Conservation (phyloP, 2,329 filamentous ascomycete genomes). For the Colletotrichum incanum region DNA sequence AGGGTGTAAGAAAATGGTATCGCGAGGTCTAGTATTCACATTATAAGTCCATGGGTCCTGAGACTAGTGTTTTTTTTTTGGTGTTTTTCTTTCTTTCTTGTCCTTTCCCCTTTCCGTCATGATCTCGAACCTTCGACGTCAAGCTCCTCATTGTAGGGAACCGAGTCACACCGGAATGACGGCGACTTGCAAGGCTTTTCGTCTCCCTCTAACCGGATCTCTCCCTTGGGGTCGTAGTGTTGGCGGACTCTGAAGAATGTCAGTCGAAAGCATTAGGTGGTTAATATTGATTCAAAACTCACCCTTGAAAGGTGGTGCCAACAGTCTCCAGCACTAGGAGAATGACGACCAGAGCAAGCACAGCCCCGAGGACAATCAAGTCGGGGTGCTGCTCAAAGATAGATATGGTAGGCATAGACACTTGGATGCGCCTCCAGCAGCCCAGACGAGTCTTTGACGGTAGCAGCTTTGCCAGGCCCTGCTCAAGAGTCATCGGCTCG, state of each 20-base stretch:
- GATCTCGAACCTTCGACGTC: background rate
- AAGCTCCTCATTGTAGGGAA: conserved; percentile 12
- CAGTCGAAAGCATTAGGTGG: background rate
- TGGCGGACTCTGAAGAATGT: conserved; percentile 22
- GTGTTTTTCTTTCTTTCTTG: background rate
- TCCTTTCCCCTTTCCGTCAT: background rate
- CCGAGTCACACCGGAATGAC: conserved; percentile 32
- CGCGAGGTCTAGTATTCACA: conserved; percentile 30
- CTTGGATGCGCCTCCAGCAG: conserved; percentile 34
- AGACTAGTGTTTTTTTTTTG: background rate
- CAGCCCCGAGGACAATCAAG: conserved; percentile 37
- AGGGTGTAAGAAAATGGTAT: conserved; percentile 36
- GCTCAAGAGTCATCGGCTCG: conserved; percentile 30
- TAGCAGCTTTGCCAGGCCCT: conserved; percentile 24
- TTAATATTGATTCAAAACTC: background rate
- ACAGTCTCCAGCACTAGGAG: conserved; percentile 38
- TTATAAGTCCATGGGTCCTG: conserved; percentile 17
- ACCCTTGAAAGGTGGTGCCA: conserved; percentile 40
- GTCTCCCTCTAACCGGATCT: conserved; percentile 31
- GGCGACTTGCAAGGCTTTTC: conserved; percentile 29
- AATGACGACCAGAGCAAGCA: conserved; percentile 32
- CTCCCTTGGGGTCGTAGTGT: conserved; percentile 32
- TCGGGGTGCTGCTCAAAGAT: conserved; percentile 40
- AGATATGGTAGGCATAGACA: background rate
- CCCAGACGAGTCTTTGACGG: conserved; percentile 15